Evolutionary conservation across 306 rosid species (phyloP).

Genomic region (Prinsepia uniflora): DNA sequence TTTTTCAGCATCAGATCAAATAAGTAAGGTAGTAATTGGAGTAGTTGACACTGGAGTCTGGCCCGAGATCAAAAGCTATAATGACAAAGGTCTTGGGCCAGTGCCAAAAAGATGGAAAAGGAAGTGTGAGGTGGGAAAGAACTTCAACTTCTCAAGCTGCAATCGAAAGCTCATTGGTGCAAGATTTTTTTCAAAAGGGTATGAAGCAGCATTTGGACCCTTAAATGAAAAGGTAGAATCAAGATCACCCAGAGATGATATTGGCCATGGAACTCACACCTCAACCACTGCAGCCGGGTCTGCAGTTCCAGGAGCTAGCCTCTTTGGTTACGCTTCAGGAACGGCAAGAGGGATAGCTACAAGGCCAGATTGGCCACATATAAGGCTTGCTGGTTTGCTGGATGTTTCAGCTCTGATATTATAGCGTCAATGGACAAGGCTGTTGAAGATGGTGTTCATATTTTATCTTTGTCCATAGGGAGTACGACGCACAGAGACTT

Average conservation of each 20-base stretch:
- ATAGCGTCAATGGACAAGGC: constrained; percentile 67
- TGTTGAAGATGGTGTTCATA: constrained; percentile 55
- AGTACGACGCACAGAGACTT: constrained; percentile 23
- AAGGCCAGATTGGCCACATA: constrained; percentile 60
- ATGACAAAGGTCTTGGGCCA: constrained; percentile 41
- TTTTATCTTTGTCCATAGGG: constrained; percentile 70
- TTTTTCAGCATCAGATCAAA: constrained; percentile 20
- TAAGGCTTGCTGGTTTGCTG: constrained; percentile 59
- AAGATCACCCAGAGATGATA: constrained; percentile 63
- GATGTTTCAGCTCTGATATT: constrained; percentile 53
- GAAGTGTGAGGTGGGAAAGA: constrained; percentile 43
- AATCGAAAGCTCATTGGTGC: constrained; percentile 71
- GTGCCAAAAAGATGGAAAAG: constrained; percentile 69
- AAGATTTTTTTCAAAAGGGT: constrained; percentile 49
- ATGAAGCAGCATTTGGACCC: constrained; percentile 44
- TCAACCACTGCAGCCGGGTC: constrained; percentile 72
- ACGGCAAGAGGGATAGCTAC: constrained; percentile 71
- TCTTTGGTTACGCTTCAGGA: constrained; percentile 60
- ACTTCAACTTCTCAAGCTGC: constrained; percentile 53
- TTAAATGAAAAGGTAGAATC: constrained; percentile 42
- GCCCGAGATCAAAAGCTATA: constrained; percentile 58
- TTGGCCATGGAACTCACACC: constrained; percentile 75
- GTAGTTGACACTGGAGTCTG: constrained; percentile 64
- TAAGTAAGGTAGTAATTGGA: constrained; percentile 51
- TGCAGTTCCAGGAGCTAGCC: constrained; percentile 54